Conservation (phyloP, 352 stramenopile species). For the Phytophthora capsici region DNA sequence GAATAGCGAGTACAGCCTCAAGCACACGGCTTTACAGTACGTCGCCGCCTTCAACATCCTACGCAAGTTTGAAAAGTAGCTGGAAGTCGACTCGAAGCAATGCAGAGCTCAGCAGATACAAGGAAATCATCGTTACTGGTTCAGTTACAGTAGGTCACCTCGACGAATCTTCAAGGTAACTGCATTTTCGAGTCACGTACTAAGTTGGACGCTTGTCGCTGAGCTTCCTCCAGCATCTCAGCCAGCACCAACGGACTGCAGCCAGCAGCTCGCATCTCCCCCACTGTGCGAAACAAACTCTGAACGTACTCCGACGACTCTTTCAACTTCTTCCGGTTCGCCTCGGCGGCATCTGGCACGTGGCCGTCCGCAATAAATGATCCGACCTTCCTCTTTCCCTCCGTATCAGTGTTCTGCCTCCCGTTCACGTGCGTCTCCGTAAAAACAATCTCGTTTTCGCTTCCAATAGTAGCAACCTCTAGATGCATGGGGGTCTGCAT, state of each 20-base stretch:
- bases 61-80: constrained; percentile 80
- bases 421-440: neutral
- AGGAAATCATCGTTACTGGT: neutral
- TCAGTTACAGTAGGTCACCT: no score
- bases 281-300: constrained; percentile 11
- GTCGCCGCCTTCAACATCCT: constrained; percentile 89
- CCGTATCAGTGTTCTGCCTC: neutral
- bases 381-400: constrained; percentile 1
- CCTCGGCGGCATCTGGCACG: constrained; percentile 1
- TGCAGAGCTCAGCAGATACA: constrained; percentile 13
- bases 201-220: constrained; percentile 11
- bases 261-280: constrained; percentile 4
- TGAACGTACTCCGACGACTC: constrained; percentile 14
- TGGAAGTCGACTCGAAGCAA: neutral
- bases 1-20: constrained; percentile 80
- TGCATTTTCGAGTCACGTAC: neutral
- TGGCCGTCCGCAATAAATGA: neutral
- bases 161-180: neutral
- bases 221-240: constrained; percentile 9
- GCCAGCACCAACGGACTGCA: neutral
- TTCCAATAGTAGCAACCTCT: no score
- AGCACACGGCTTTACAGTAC: constrained; percentile 90
- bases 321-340: constrained; percentile 13
- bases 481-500: no score
- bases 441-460: no score